These are phyloP conservation scores for Calonectria ilicicola DNA, from an alignment of 2,329 filamentous ascomycete species.

Conservation along the genomic window DNA sequence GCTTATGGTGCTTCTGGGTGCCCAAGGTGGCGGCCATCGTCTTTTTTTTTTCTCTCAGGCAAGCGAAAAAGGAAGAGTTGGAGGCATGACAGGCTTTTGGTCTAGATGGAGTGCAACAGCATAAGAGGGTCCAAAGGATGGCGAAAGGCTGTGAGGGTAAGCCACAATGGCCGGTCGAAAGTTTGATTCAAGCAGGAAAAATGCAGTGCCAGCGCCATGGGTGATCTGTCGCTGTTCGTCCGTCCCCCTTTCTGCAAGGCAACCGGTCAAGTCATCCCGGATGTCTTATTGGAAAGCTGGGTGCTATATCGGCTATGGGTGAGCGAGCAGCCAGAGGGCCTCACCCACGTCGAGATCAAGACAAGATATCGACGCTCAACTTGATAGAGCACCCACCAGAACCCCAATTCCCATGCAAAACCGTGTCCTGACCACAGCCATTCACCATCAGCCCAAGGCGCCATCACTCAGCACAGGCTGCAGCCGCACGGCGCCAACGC, in stretches of 20 bases:
- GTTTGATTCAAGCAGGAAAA: background rate
- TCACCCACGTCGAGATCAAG: too few species aligned
- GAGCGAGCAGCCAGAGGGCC: background rate
- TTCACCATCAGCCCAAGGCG: background rate
- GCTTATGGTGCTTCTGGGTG: background rate
- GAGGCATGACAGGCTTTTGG: background rate
- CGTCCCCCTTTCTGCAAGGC: background rate
- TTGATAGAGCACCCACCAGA: background rate
- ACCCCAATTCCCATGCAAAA: background rate
- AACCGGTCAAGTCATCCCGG: background rate
- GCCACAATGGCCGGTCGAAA: background rate
- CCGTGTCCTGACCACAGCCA: background rate
- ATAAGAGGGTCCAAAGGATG: background rate
- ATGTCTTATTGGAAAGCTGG: background rate
- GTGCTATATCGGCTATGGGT: background rate
- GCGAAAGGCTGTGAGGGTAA: background rate
- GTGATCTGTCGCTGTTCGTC: background rate
- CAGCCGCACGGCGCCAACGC: constrained; percentile 23
- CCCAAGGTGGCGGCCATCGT: background rate
- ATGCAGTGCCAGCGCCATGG: background rate
- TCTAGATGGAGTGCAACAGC: background rate
- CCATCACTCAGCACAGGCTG: constrained; percentile 12
- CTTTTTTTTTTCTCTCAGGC: background rate
- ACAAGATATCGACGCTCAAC: too few species aligned
- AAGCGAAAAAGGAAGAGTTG: background rate